Base-by-base conservation (phyloP, 2,329 filamentous ascomycete genomes). In the Mycosphaerella sp. region DNA sequence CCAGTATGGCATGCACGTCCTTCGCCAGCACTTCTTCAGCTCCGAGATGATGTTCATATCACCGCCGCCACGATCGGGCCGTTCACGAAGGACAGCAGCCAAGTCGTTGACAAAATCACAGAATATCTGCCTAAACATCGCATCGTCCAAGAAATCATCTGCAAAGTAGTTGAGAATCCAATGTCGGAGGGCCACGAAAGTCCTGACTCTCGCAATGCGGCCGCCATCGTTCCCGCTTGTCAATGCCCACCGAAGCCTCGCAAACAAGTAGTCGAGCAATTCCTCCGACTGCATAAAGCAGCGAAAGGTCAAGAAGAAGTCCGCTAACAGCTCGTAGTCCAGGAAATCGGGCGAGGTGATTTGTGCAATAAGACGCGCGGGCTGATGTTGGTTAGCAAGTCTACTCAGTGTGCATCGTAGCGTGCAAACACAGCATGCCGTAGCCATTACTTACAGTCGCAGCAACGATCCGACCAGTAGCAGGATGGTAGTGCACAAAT, bases 101-200 rank as follows among this genome's bases (percentile, higher is more conserved):
- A 86, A 68, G 23, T 69, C 68, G 68, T 97, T 96, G 55, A 96
- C 78, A 7, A 90, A 77, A 32, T 83, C 77, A 71, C 92, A 96
- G 67, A 96, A 96, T 12, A 82, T 81, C 4, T 80, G 75, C 7
- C 92, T 84, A 32, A 97, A 76, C 43, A 80, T 76, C 66, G 86
- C 84, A 67, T 91, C 83, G 23, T 85, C 72, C 40, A 95, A 82
- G 68, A 95, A 98, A 68, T 98, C 93, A 67, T 98, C 93, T 52
- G 88, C 80, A 62, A 97, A 98, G 71, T 98, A 98, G 70, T 98
- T 98, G 58, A 98, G 74, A 54, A 97, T 91, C 93, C 93, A 98
- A 71, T 98, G 93, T 53, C 93, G 84, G 43, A 97, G 78, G 6
- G 93, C 93, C 26, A 96, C 93, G 73, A 97, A 98, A 0, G 91